Conservation (phyloP, 2,329 filamentous ascomycete genomes). For the Claviceps maximensis region DNA sequence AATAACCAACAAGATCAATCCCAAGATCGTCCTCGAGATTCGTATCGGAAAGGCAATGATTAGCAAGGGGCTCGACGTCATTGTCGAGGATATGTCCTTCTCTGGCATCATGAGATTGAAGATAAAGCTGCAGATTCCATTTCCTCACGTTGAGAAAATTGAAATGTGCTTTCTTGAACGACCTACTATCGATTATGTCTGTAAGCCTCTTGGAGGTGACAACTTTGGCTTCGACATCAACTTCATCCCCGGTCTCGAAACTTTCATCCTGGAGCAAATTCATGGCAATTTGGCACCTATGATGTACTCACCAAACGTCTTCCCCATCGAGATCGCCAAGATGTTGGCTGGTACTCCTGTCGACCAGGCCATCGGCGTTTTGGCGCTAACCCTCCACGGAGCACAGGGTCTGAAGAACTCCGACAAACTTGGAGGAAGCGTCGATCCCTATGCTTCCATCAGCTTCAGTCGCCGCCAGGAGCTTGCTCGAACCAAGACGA, state of each 20-base stretch:
- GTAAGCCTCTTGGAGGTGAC: conserved; percentile 92
- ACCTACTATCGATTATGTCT: conserved; percentile 89
- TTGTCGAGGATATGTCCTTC: conserved; percentile 96
- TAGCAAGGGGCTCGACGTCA: conserved; percentile 92
- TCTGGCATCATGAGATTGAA: conserved; percentile 93
- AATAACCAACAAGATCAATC: conserved; percentile 90
- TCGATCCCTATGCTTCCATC: conserved; percentile 79
- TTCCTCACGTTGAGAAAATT: conserved; percentile 86
- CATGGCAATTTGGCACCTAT: conserved; percentile 88
- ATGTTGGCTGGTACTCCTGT: conserved; percentile 90
- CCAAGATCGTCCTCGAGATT: conserved; percentile 90
- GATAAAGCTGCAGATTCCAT: conserved; percentile 91
- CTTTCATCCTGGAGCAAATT: conserved; percentile 90
- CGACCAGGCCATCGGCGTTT: conserved; percentile 87
- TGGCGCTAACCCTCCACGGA: conserved; percentile 82
- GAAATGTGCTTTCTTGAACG: conserved; percentile 90
- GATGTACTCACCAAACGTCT: conserved; percentile 97
- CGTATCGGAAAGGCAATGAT: conserved; percentile 91
- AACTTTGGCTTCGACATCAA: conserved; percentile 97
- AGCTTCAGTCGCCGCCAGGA: conserved; percentile 73
- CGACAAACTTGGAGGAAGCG: conserved; percentile 82
- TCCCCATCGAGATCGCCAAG: conserved; percentile 96
- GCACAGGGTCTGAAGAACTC: conserved; percentile 88
- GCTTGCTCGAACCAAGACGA: conserved; percentile 77
- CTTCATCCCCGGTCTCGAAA: conserved; percentile 89